Base-by-base conservation (phyloP, 1,139 yeast species). In the Blastobotrys petasosporus region DNA sequence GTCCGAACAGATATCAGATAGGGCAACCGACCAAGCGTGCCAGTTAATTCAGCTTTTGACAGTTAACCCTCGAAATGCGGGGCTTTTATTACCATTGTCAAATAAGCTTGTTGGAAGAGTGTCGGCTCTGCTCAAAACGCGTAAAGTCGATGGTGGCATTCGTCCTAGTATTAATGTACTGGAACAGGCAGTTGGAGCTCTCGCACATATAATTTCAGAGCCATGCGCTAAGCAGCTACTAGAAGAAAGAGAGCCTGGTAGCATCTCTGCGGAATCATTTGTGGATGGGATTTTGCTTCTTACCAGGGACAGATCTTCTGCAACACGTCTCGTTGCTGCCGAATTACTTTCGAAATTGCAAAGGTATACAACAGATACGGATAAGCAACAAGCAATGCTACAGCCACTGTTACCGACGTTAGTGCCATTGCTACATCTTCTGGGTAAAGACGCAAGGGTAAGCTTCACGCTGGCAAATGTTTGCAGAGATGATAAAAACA, bases 321-420 rank as follows among this genome's bases (percentile, higher is more conserved):
- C 54, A 6, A 50, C 63, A n/a, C 53, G 67, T 25, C 51, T 66
- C 17, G 58, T 66, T 2, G 63, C 66, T 1, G 59, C 63, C 4
- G 57, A 63, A 17, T 53, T 66, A 28, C 52, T 67, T 20, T 54
- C 67, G 4, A 56, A 60, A 32, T 47, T 66, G 10, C 62, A 58
- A 42, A 48, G 48, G 32, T 48, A 51, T 35, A 53, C 61, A 5
- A 46, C 49, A 4, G 50, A 54, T 12, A 51, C 55, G 2, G 48
- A 49, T 11, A 59, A 55, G 44, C 51, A 56, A 17, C 52, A 52
- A 8, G 37, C 36, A n/a, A 51, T 67, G 17, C 52, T 60, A 4
- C 52, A 53, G 30, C 56, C 60, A 9, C 49, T 67, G 11, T 49
- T 67, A 10, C 70, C 71, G 1, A 58, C 66, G 4, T 51, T 67